A percentile compares a stretch with the other conserved stretches of the same genome.
Evolutionary conservation across 495 filamentous ascomycete species (phyloP).

Genomic region (Acidiella bohemica): DNA sequence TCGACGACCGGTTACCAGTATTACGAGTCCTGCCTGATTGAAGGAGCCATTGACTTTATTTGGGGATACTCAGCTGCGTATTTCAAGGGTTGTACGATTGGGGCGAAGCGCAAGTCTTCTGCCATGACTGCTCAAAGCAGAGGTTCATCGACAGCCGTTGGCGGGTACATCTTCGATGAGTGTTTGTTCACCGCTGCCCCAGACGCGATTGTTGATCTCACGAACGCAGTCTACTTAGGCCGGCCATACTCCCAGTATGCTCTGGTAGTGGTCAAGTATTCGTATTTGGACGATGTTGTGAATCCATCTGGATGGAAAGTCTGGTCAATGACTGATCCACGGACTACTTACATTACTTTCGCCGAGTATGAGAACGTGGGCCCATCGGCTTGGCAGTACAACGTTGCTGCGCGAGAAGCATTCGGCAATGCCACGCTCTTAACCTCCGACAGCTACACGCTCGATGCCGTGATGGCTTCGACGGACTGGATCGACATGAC

Average conservation of each 20-base stretch:
- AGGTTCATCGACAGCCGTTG: constrained; percentile 11
- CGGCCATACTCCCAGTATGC: constrained; percentile 14
- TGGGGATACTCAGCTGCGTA: constrained; percentile 19
- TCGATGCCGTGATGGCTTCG: constrained; percentile 10
- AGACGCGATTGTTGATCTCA: constrained; percentile 14
- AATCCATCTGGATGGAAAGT: constrained; percentile 17
- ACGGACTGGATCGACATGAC: constrained; percentile 17
- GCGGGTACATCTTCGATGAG: constrained; percentile 18
- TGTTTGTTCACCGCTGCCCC: constrained; percentile 17
- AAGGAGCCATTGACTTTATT: constrained; percentile 17
- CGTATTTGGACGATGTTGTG: constrained; percentile 7
- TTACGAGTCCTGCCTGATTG: constrained; percentile 15
- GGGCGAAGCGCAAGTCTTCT: constrained; percentile 10
- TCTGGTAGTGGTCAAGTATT: constrained; percentile 16
- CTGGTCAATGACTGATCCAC: constrained; percentile 13
- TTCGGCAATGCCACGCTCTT: constrained; percentile 14
- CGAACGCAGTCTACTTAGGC: constrained; percentile 12
- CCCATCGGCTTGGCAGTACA: constrained; percentile 12
- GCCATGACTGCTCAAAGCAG: constrained; percentile 17
- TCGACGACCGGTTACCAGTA: constrained; percentile 16
- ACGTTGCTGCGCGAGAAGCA: constrained; percentile 13
- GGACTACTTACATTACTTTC: constrained; percentile 15
- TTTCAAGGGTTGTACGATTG: constrained; percentile 19
- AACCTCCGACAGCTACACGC: constrained; percentile 13
- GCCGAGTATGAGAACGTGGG: constrained; percentile 15